Evolutionary conservation across 352 stramenopile genomes (phyloP), one percentile per base, ranked within the genome.

Genomic region (Phytophthora tentaculata): DNA sequence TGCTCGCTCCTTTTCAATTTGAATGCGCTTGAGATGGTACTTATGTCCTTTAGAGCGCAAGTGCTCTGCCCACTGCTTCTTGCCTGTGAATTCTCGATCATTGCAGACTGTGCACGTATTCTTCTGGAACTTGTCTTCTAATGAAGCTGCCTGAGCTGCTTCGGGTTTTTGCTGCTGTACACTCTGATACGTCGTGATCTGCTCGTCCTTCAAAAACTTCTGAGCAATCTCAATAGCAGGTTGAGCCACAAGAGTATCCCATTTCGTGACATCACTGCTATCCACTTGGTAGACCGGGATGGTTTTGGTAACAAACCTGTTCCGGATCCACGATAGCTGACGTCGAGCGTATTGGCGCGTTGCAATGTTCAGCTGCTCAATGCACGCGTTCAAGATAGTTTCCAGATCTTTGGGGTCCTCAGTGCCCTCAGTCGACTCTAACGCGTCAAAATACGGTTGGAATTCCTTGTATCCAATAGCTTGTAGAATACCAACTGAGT

Each of bases 391-490:
- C 37, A 96, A 78, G 8, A 90, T 58, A 7, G 50, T 68, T 28
- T 85, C 41, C 10, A 89, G 32, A 16, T 73, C 73, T 32, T 79
- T 60, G 23, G 32, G 47, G 22, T 76, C 61, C 1, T 67, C 44
- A 1, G 57, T 50, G 24, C 52, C 39, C 37, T 83, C 54, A 5
- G 65, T 55, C 14, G 69, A 58, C 45, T 91, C 86, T 2, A 89
- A 49, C 1, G 82, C 86, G 22, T 90, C 71, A 29, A 95, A 86
- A 64, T 96, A 94, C 32, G 86, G 81, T 53, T 91, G 79, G 58
- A 97, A 97, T 69, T 97, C 91, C 57, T 97, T 97, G 72, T 96
- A 96, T 22, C 91, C 91, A 61, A 97, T 97, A 16, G 91, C 90
- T 67, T 96, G 87, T 8, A 94, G 73, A 51, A 97, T 91, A 6